Evolutionary conservation across 257 asterid genomes (phyloP), one percentile per base, ranked within the genome.

Genomic region (Verbascum thapsus): DNA sequence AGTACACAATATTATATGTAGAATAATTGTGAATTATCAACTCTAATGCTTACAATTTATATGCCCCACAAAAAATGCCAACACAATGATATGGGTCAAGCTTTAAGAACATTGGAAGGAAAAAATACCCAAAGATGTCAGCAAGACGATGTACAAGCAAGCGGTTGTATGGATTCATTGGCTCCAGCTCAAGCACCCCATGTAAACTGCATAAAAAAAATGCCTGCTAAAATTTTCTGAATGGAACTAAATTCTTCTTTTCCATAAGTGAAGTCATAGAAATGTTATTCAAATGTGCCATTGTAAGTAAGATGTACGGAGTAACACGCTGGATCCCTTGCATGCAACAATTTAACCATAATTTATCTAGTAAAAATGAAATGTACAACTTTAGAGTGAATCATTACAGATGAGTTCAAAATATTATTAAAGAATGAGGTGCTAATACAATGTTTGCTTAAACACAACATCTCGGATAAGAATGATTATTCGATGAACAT

Each of bases 91-190:
- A 61, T 43, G 12, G 48, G 37, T 37, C 39, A 47, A 44, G 5
- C 62, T 1, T 18, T 34, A 30, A 66, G 15, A 56, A 48, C 8
- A 20, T 55, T 10, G n/a, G 39, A 54, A 63, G 63, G 26, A 73
- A 47, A 71, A 41, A 43, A 13, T 78, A 90, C 98, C 95, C 98
- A 40, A 84, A 91, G 62, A 91, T 81, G 58, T 91, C 96, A 68
- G 98, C 96, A 78, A 88, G 94, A 52, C 95, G 98, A 75, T 91
- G 98, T 44, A 85, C 61, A 30, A 91, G 89, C 74, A 86, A 82
- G 58, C 98, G 98, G 65, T 68, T 67, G 78, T 91, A 91, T 35
- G 95, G 65, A 78, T 82, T 80, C 88, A 78, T 88, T 26, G 96
- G 98, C 72, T 84, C 85, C 76, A 91, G 86, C 81, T 86, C 91